Conservation (phyloP, 2,329 filamentous ascomycete species). For the Dryadomyces quercivorus region DNA sequence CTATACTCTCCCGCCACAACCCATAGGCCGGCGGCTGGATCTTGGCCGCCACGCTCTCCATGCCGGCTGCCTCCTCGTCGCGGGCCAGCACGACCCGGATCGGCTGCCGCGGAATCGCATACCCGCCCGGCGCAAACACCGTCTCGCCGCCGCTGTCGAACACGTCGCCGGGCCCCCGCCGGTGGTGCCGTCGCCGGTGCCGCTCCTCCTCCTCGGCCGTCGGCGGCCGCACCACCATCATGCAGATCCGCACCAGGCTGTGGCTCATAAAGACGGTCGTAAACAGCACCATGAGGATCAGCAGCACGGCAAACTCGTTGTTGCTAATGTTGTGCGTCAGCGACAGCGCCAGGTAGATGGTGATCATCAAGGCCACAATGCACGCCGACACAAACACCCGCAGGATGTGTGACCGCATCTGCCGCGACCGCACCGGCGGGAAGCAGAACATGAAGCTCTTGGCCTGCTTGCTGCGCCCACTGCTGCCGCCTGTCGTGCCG, state of each 20-base stretch:
- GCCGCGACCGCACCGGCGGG: slow-evolving; percentile 40
- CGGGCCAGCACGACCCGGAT: slow-evolving; percentile 65
- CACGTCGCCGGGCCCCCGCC: slow-evolving; percentile 12
- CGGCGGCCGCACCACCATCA: slow-evolving; percentile 45
- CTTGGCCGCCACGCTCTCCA: slow-evolving; percentile 42
- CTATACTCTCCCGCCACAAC: slow-evolving; percentile 70
- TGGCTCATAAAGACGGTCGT: slow-evolving; percentile 73
- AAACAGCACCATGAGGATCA: slow-evolving; percentile 65
- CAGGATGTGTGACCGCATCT: slow-evolving; percentile 42
- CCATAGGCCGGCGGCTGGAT: slow-evolving; percentile 73
- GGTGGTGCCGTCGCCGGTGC: slow-evolving; percentile 11
- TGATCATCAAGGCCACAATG: slow-evolving; percentile 45
- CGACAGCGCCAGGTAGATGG: slow-evolving; percentile 60
- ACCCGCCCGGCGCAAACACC: slow-evolving; percentile 46
- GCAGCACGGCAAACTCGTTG: slow-evolving; percentile 65
- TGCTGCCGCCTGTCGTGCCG: not conserved
- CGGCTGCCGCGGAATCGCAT: slow-evolving; percentile 57
- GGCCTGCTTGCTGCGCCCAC: slow-evolving; percentile 11
- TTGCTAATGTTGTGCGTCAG: slow-evolving; percentile 51
- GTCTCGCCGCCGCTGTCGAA: slow-evolving; percentile 14
- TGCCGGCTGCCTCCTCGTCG: slow-evolving; percentile 57
- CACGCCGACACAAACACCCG: slow-evolving; percentile 53
- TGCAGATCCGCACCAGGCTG: slow-evolving; percentile 59
- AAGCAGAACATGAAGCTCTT: slow-evolving; percentile 41
- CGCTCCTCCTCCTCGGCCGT: slow-evolving; percentile 19